Conservation (phyloP, 2,329 filamentous ascomycete species). For the Aspergillus hortae region DNA sequence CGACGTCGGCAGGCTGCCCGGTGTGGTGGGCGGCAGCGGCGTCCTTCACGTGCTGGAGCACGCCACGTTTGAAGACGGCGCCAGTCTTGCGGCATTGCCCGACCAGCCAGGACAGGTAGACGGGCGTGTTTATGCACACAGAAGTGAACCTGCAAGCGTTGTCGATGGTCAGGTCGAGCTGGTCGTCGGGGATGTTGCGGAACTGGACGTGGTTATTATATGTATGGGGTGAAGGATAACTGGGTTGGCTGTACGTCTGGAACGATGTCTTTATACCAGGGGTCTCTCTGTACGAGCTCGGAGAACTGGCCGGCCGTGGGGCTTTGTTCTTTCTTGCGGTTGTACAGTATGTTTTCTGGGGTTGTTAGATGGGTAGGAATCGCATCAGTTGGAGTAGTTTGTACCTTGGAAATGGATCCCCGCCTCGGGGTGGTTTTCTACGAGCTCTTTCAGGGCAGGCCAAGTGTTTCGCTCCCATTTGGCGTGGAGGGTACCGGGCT, state of each 20-base stretch:
- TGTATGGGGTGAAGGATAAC: neutral
- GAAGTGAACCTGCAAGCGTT: conserved; percentile 75
- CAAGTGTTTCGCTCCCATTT: conserved; percentile 63
- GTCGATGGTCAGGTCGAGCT: conserved; percentile 63
- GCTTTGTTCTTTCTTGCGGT: conserved; percentile 61
- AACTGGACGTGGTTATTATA: conserved; percentile 44
- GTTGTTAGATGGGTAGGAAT: neutral
- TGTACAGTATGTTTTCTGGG: conserved; percentile 52
- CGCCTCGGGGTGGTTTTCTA: conserved; percentile 66
- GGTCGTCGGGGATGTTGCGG: conserved; percentile 53
- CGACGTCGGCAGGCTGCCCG: conserved; percentile 58
- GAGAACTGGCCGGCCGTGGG: conserved; percentile 58
- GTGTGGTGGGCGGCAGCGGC: conserved; percentile 60
- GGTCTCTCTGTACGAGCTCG: conserved; percentile 62
- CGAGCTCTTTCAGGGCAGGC: conserved; percentile 59
- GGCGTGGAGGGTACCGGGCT: conserved; percentile 34
- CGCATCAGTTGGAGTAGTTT: neutral
- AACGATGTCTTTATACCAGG: conserved; percentile 71
- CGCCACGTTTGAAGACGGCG: conserved; percentile 62
- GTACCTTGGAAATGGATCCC: conserved; percentile 75
- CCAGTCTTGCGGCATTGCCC: conserved; percentile 74
- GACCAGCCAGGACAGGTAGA: conserved; percentile 83
- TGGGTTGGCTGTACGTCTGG: conserved; percentile 53
- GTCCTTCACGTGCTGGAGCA: conserved; percentile 68
- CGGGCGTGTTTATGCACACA: conserved; percentile 83